Evolutionary conservation across 768 basidiomycete species (phyloP).

Genomic region (Pleurotus tuber-regium): DNA sequence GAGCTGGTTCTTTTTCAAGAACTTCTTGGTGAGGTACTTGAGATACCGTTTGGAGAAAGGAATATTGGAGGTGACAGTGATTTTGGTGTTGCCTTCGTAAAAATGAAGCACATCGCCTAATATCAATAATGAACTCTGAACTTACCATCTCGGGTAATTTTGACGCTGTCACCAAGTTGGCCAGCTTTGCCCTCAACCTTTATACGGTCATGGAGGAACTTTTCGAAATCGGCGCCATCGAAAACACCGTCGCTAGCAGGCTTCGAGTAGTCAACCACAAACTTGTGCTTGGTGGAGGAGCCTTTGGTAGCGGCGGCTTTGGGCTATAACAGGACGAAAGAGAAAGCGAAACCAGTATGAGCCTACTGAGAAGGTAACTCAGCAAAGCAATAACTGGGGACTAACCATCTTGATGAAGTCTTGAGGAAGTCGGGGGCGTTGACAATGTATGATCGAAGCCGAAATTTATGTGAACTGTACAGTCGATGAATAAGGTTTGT

Average conservation of each 20-base stretch:
- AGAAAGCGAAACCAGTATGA: slow-evolving; percentile 45
- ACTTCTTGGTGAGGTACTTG: slow-evolving; percentile 99
- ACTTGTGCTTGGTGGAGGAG: slow-evolving; percentile 66
- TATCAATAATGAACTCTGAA: slow-evolving; percentile 12
- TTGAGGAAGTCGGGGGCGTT: slow-evolving; percentile 23
- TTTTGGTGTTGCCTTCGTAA: slow-evolving; percentile 68
- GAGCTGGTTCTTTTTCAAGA: slow-evolving; percentile 95
- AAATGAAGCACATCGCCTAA: too few relatives aligned
- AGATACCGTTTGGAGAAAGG: slow-evolving; percentile 96
- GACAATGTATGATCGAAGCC: background rate
- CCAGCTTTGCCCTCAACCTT: slow-evolving; percentile 93
- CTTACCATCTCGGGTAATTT: slow-evolving; percentile 84
- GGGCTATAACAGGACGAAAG: slow-evolving; percentile 41
- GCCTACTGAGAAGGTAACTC: slow-evolving; percentile 92
- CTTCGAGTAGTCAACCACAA: slow-evolving; percentile 82
- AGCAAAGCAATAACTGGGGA: slow-evolving; percentile 80
- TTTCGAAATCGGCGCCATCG: slow-evolving; percentile 65
- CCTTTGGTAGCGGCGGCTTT: slow-evolving; percentile 56
- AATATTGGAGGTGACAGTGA: slow-evolving; percentile 82
- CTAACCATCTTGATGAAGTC: slow-evolving; percentile 65
- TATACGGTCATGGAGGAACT: slow-evolving; percentile 91
- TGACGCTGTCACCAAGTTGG: slow-evolving; percentile 86
- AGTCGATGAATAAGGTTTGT: slow-evolving; percentile 37
- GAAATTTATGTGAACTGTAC: slow-evolving; percentile 45
- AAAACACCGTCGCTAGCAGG: slow-evolving; percentile 64